Evolutionary conservation across 2,329 filamentous ascomycete species (phyloP), one percentile per base, ranked within the genome.

Genomic region (Drechslera avenae): DNA sequence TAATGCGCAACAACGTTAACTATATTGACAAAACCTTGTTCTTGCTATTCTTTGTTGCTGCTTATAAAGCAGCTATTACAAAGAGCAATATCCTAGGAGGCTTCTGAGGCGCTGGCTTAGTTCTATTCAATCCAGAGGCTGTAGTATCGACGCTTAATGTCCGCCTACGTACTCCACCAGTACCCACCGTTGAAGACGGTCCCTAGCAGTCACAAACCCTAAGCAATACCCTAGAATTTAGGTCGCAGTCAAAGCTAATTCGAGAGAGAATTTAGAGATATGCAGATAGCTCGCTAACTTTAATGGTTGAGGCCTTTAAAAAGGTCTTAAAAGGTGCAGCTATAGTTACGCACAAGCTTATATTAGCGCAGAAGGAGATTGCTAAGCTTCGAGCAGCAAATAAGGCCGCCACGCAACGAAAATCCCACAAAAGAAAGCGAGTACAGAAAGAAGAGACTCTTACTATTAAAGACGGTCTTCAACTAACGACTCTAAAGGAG

Each of bases 401-500:
- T 14, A 4, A 46, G 14, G 51, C 46, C 5, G 46, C 46, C 2
- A 46, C 32, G 13, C 37, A n/a, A 45, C 39, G 46, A 32, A 56
- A 39, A 46, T 47, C 40, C 16, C 31, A 45, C 18, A 54, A 51
- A 33, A 51, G 43, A 30, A 51, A 52, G 48, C 34, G 43, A 3
- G 18, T 55, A 21, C 14, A 55, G 35, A 16, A n/a, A 21, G 41
- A 47, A 17, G 46, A 39, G 0, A 46, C 42, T n/a, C 21, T 32
- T 54, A 6, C 32, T 8, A 41, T 32, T 47, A 47, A 26, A 37
- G 34, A 57, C 10, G 43, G 43, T n/a, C n/a, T n/a, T n/a, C n/a
- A n/a, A n/a, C n/a, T n/a, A n/a, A n/a, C n/a, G n/a, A n/a, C n/a
- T n/a, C n/a, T n/a, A n/a, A n/a, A n/a, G n/a, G n/a, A n/a, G n/a